Percentiles rank a stretch among this genome's conserved stretches.
These are phyloP conservation scores for Blastobotrys parvus DNA, from an alignment of 805 yeast species.

Conservation along the genomic window DNA sequence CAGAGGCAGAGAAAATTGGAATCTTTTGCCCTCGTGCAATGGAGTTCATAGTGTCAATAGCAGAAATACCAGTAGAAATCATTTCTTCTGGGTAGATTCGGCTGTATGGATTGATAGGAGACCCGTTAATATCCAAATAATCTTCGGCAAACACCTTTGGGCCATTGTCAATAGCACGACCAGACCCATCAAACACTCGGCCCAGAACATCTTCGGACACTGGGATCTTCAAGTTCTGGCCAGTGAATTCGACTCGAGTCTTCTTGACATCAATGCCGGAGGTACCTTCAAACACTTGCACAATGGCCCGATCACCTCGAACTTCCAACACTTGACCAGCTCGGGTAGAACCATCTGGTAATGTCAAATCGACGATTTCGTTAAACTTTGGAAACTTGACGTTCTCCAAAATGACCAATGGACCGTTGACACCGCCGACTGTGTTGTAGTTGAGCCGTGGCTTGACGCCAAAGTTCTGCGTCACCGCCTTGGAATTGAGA, in stretches of 20 bases:
- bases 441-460: constrained; percentile 93
- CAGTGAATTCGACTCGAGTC: constrained; percentile 95
- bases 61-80: constrained; percentile 98
- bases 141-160: constrained; percentile 98
- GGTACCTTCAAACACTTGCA: constrained; percentile 98
- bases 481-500: constrained; percentile 84
- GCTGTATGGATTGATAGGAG: constrained; percentile 96
- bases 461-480: constrained; percentile 82
- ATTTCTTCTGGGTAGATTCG: constrained; percentile 99
- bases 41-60: constrained; percentile 98
- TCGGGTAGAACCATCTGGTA: constrained; percentile 90
- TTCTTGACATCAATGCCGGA: constrained; percentile 98
- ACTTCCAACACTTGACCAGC: constrained; percentile 99
- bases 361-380: constrained; percentile 92
- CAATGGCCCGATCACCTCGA: constrained; percentile 93
- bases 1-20: constrained; percentile 98
- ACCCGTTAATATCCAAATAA: constrained; percentile 95
- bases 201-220: constrained; percentile 97
- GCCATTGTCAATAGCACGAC: constrained; percentile 96
- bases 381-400: constrained; percentile 86
- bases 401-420: constrained; percentile 82
- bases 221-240: constrained; percentile 84
- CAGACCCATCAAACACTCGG: constrained; percentile 97
- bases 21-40: constrained; percentile 99
- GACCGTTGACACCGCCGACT: constrained; percentile 98